A percentile compares a stretch with the other conserved stretches of the same genome.
Conservation (phyloP, 768 basidiomycete genomes). For the Amanita brunnescens region DNA sequence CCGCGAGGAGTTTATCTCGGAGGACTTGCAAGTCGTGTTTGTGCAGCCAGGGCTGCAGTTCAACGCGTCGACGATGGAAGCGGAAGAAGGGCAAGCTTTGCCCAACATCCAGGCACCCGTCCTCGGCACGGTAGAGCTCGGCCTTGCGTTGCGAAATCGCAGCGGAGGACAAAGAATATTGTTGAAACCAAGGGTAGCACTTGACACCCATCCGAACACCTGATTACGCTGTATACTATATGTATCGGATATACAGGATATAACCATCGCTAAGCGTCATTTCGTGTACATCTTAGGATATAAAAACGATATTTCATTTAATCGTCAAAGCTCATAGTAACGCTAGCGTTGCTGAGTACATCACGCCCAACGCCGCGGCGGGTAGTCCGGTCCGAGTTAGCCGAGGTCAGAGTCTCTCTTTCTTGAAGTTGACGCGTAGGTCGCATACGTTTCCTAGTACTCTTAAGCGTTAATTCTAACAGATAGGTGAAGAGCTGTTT, state of each 20-base stretch:
- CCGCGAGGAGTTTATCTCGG: background rate
- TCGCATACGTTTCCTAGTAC: no score
- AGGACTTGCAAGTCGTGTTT: background rate
- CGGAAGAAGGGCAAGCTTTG: background rate
- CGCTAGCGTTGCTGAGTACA: background rate
- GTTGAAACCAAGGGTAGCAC: background rate
- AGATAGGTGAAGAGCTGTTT: no score
- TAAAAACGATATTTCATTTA: background rate
- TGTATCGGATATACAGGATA: background rate
- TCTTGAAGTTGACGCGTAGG: no score
- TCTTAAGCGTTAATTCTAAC: no score
- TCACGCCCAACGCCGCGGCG: background rate
- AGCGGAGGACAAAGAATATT: background rate
- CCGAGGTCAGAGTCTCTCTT: no score
- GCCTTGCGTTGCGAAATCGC: background rate
- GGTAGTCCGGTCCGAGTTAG: no score
- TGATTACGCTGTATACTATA: background rate
- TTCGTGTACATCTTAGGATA: background rate
- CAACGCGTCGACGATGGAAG: background rate
- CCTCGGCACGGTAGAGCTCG: background rate
- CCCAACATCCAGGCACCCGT: background rate
- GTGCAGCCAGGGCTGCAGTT: background rate
- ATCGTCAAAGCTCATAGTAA: background rate
- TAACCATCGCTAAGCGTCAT: background rate
- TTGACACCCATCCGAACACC: background rate